These are phyloP conservation scores for Pythium insidiosum DNA, from an alignment of 352 stramenopile genomes.

Conservation along the genomic window DNA sequence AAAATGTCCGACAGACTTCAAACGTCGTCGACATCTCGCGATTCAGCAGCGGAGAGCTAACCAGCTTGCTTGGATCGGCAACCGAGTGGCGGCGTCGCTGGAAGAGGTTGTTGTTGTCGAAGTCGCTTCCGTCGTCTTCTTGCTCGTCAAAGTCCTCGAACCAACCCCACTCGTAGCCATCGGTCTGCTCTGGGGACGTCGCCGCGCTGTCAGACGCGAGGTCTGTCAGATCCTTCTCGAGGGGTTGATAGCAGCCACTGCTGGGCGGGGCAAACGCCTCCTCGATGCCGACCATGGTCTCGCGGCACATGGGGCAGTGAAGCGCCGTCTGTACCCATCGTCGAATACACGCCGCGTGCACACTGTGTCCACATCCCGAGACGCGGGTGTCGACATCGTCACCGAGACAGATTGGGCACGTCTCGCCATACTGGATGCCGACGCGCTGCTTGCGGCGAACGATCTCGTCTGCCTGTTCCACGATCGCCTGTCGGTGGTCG, in stretches of 20 bases:
- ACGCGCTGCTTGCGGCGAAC: conserved; percentile 48
- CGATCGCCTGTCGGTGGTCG: conserved; percentile 28
- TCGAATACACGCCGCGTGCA: conserved; percentile 77
- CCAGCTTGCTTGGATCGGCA: no score
- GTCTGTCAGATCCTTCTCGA: conserved; percentile 49
- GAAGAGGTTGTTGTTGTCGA: conserved; percentile 27
- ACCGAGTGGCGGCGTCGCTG: conserved; percentile 18
- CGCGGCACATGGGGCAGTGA: conserved; percentile 56
- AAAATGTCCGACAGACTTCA: conserved; percentile 66
- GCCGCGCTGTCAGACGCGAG: conserved; percentile 32
- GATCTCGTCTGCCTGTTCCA: conserved; percentile 56
- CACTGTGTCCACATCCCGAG: conserved; percentile 48
- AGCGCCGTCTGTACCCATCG: conserved; percentile 60
- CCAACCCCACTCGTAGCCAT: conserved; percentile 69
- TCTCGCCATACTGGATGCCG: conserved; percentile 53
- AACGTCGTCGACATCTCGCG: conserved; percentile 56
- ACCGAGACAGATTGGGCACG: conserved; percentile 58
- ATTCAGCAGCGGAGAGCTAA: conserved; percentile 46
- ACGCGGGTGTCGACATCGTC: conserved; percentile 71
- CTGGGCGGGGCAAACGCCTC: conserved; percentile 38
- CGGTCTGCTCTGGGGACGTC: conserved; percentile 31
- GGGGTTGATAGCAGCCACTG: conserved; percentile 13
- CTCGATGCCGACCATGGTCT: conserved; percentile 45
- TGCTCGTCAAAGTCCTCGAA: conserved; percentile 78
- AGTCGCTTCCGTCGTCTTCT: conserved; percentile 28